Evolutionary conservation across 768 basidiomycete genomes (phyloP), one percentile per base, ranked within the genome.

Genomic region (Xanthoconium stramineum): DNA sequence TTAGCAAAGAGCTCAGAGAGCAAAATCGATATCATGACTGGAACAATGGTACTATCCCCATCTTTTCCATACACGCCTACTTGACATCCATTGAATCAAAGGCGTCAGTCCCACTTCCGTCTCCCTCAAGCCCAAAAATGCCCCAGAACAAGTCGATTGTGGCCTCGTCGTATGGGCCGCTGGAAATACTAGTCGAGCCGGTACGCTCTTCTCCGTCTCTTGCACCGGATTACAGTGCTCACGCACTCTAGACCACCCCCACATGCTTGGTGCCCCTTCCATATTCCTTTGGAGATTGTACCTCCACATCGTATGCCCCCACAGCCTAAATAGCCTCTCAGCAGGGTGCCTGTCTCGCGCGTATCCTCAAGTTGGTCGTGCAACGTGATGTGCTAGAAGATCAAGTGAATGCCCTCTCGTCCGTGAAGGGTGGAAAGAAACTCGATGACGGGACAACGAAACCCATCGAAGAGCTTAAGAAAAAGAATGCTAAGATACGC

Each of bases 241-340:
- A 61, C 29, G 32, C 9, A 7, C 19, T 1, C 8, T 75, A 83
- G 94, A 94, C 53, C 81, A 86, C 73, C 81, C 98, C 51, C 80
- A 82, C 42, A 84, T 98, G 80, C 75, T 80, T 36, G 95, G 96
- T 50, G 80, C 89, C 5, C 79, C 89, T 43, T 75, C 74, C 53
- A 83, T 98, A 65, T 99, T 90, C 97, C 29, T 76, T 98, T 59
- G 96, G 96, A 19, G 96, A 98, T 74, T 97, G 94, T 74, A 94
- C 95, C 1, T 86, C 94, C 24, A 89, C 93, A 1, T 81, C 85
- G 42, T 98, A 98, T 70, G 95, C 97, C 1, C 95, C 97, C 2
- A 99, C 97, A 12, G 97, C 97, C 1, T 97, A 98, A 72, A 97
- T 94, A 38, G 97, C 97, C 3, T 82, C 86, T 35, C 97, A 99